Conservation (phyloP, 2,329 filamentous ascomycete species). For the Zymoseptoria pseudotritici region DNA sequence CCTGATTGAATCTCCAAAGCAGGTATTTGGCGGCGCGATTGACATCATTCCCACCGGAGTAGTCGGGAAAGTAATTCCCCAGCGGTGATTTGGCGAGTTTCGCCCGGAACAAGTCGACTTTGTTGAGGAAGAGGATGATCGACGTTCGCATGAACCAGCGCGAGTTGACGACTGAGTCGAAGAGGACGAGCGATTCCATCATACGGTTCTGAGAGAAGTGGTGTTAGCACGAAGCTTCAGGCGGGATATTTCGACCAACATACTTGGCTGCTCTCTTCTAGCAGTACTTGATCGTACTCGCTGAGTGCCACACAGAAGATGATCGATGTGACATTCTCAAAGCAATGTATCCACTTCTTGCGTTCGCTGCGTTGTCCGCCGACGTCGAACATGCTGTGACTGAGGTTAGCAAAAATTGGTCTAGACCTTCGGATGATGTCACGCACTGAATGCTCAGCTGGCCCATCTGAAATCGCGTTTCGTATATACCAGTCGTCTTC, state of each 20-base stretch:
- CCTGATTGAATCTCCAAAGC: slow-evolving; percentile 97
- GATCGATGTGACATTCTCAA: slow-evolving; percentile 98
- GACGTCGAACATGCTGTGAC: slow-evolving; percentile 90
- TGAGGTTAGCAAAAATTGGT: not conserved
- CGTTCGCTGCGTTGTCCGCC: slow-evolving; percentile 93
- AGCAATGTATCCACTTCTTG: slow-evolving; percentile 99
- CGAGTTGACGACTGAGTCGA: slow-evolving; percentile 97
- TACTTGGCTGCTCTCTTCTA: slow-evolving; percentile 97
- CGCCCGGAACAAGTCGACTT: slow-evolving; percentile 95
- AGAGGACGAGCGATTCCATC: slow-evolving; percentile 96
- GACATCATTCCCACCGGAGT: slow-evolving; percentile 94
- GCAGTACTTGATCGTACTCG: slow-evolving; percentile 93
- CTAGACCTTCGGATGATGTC: not conserved
- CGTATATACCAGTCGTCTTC: slow-evolving; percentile 98
- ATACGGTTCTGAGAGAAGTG: slow-evolving; percentile 71
- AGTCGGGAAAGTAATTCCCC: slow-evolving; percentile 94
- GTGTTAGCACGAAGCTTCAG: slow-evolving; percentile 10
- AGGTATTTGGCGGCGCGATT: slow-evolving; percentile 97
- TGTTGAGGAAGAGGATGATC: slow-evolving; percentile 97
- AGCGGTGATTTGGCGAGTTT: slow-evolving; percentile 85
- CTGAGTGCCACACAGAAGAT: slow-evolving; percentile 98
- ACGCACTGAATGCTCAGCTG: slow-evolving; percentile 96
- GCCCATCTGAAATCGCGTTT: slow-evolving; percentile 97
- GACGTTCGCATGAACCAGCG: slow-evolving; percentile 98
- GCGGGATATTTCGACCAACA: slow-evolving; percentile 20